Percentiles rank a stretch among this genome's conserved stretches.
Conservation (phyloP, 108 stramenopile species). For the Halocafeteria seosinensis region DNA sequence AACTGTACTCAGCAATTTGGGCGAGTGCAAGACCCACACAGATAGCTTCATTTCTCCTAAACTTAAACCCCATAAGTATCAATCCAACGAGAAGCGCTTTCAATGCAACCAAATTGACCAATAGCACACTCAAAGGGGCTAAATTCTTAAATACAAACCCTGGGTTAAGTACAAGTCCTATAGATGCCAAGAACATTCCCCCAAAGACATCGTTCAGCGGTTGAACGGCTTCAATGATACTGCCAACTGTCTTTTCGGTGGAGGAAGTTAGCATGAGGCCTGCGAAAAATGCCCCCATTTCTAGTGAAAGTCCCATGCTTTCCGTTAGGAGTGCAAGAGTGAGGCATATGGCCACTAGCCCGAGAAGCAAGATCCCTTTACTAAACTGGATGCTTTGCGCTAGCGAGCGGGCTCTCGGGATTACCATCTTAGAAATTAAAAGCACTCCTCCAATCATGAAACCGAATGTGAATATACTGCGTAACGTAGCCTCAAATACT, state of each 20-base stretch:
- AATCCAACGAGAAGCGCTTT: background rate
- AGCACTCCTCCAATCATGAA: background rate
- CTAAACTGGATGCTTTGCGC: background rate
- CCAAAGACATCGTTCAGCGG: constrained; percentile 7
- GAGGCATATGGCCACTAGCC: constrained; percentile 7
- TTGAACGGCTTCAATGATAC: background rate
- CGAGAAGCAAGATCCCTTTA: constrained; percentile 3
- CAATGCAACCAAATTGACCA: constrained; percentile 1
- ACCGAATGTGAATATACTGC: background rate
- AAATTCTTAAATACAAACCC: background rate
- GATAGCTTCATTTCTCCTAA: background rate
- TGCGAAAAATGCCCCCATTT: constrained; percentile 15
- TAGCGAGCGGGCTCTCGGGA: background rate
- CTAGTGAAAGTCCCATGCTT: constrained; percentile 8
- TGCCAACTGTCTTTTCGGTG: background rate
- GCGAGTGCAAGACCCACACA: constrained; percentile 3
- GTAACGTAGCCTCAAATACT: background rate
- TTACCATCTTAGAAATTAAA: background rate
- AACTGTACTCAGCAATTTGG: constrained; percentile 6
- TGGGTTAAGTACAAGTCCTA: constrained; percentile 14
- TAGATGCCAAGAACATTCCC: constrained; percentile 11
- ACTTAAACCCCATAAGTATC: background rate
- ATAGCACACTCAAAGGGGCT: background rate
- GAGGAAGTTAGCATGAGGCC: constrained; percentile 9
- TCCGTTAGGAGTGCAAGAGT: constrained; percentile 4